Conservation (phyloP, 176 grass and related monocot genomes). For the Eleusine indica region DNA sequence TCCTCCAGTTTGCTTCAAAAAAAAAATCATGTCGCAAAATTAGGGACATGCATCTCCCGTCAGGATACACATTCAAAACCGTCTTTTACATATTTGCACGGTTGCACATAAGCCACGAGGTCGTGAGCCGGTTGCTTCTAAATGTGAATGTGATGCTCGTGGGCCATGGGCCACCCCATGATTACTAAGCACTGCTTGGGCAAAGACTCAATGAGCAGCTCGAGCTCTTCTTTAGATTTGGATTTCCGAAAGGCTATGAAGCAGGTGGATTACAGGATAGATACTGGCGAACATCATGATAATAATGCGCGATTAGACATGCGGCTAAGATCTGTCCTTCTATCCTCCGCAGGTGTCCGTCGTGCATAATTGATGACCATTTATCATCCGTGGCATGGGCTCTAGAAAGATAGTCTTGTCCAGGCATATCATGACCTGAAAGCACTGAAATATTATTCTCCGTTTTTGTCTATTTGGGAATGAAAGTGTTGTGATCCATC, state of each 20-base stretch:
- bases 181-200: neutral
- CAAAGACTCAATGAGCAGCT: neutral
- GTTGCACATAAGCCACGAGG: neutral
- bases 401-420: neutral
- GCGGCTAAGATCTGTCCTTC: slow-evolving; percentile 37
- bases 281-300: slow-evolving; percentile 47
- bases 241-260: slow-evolving; percentile 42
- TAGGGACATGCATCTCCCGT: slow-evolving; percentile 11
- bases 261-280: slow-evolving; percentile 39
- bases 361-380: neutral
- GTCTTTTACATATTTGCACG: slow-evolving; percentile 1
- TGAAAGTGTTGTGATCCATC: neutral
- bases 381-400: neutral
- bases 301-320: slow-evolving; percentile 40
- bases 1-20: too few species aligned
- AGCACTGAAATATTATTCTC: slow-evolving; percentile 10
- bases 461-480: neutral
- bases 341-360: neutral
- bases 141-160: neutral
- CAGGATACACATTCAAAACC: slow-evolving; percentile 4
- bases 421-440: slow-evolving; percentile 37
- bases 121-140: neutral
- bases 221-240: slow-evolving; percentile 19
- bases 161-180: neutral
- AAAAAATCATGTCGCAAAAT: neutral